A percentile compares a stretch with the other conserved stretches of the same genome.
These are phyloP conservation scores for Aphanomyces invadans DNA, from an alignment of 352 stramenopile genomes.

Conservation along the genomic window DNA sequence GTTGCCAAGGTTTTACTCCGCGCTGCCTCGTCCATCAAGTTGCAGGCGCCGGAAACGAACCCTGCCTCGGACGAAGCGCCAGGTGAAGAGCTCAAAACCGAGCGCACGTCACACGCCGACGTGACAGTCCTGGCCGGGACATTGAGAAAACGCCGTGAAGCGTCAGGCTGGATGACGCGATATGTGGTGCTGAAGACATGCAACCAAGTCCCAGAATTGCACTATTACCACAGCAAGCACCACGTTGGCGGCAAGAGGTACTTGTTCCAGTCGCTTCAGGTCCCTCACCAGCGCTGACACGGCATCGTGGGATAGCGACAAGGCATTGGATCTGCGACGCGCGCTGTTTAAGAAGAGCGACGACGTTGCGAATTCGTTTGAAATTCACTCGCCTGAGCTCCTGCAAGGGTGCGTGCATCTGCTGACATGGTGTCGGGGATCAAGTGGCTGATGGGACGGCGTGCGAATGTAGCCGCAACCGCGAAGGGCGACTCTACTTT, in stretches of 20 bases:
- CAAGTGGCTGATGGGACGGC: too few relatives aligned
- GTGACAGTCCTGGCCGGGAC: slow-evolving; percentile 40
- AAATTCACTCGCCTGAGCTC: slow-evolving; percentile 85
- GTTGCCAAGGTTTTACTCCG: slow-evolving; percentile 54
- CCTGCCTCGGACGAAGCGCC: not conserved
- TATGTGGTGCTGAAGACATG: slow-evolving; percentile 51
- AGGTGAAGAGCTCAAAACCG: too few relatives aligned
- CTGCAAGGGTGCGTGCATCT: slow-evolving; percentile 33
- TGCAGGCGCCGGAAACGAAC: not conserved
- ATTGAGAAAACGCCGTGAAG: slow-evolving; percentile 69
- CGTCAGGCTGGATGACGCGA: slow-evolving; percentile 71
- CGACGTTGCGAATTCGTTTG: slow-evolving; percentile 74
- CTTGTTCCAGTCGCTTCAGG: too few relatives aligned
- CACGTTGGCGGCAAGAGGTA: not conserved
- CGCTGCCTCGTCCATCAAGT: not conserved
- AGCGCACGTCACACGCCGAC: too few relatives aligned
- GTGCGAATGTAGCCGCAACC: slow-evolving; percentile 59
- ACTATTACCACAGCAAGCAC: slow-evolving; percentile 61
- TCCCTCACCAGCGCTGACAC: too few relatives aligned
- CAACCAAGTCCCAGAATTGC: slow-evolving; percentile 38
- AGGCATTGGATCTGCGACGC: slow-evolving; percentile 49
- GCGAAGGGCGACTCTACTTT: slow-evolving; percentile 84
- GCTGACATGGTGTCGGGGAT: too few relatives aligned
- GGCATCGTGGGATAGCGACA: too few relatives aligned
- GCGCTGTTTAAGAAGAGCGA: slow-evolving; percentile 76